phyloP scores from a whole-genome alignment of 495 filamentous ascomycete genomes.

The Apodospora peruviana region DNA sequence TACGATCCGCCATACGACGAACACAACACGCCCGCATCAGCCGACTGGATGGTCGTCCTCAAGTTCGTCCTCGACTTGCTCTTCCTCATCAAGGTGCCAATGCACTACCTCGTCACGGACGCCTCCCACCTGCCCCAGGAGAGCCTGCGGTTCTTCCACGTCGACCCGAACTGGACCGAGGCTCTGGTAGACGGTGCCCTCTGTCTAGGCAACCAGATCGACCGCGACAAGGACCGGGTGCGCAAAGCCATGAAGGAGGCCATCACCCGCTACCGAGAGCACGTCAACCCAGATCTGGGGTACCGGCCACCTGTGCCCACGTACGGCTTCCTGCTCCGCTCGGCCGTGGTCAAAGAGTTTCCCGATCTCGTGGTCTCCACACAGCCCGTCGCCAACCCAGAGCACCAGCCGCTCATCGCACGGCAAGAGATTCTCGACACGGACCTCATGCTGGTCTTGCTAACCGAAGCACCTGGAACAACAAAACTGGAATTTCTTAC shows the following conservation, averaged over 20 bases:
- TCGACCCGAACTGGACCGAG: conserved; percentile 41
- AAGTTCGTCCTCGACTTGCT: conserved; percentile 35
- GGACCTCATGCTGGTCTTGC: conserved; percentile 17
- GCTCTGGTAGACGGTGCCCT: conserved; percentile 43
- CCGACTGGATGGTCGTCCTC: conserved; percentile 30
- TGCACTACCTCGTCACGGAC: conserved; percentile 37
- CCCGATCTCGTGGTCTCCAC: conserved; percentile 12
- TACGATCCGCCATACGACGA: conserved; percentile 26
- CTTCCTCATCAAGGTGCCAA: conserved; percentile 30
- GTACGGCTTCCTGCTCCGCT: conserved; percentile 13
- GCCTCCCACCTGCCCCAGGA: conserved; percentile 33
- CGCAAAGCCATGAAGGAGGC: conserved; percentile 28
- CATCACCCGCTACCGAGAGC: conserved; percentile 21
- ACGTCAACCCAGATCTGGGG: conserved; percentile 10
- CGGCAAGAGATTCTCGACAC: conserved; percentile 13
- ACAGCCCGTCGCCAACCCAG: not conserved
- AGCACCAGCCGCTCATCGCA: conserved; percentile 6
- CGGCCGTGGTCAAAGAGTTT: conserved; percentile 4
- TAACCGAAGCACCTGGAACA: conserved; percentile 7
- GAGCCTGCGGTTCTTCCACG: conserved; percentile 38
- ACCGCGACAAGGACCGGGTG: conserved; percentile 16
- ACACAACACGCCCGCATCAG: conserved; percentile 15
- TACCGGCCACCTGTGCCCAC: conserved; percentile 5
- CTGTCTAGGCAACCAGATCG: conserved; percentile 33
- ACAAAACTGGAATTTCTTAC: conserved; percentile 1